These are phyloP conservation scores for Yamadazyma mexicana DNA, from an alignment of 1,139 yeast species.

Conservation along the genomic window DNA sequence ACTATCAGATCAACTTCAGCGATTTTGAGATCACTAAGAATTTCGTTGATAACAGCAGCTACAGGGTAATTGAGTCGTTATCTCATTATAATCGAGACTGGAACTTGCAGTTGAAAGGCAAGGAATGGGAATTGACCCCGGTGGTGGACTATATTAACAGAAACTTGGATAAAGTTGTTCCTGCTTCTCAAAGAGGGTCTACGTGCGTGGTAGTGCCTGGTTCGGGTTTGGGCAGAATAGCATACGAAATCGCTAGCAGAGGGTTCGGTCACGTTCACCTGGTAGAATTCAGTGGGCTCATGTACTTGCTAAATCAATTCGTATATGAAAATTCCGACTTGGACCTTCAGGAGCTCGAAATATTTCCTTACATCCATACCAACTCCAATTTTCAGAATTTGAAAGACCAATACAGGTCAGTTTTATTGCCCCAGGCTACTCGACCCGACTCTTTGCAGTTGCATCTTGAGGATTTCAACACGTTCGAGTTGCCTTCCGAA, in stretches of 20 bases:
- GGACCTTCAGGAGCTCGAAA: slow-evolving; percentile 17
- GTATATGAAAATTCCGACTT: slow-evolving; percentile 31
- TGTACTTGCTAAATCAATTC: slow-evolving; percentile 65
- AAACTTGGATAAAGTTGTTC: slow-evolving; percentile 29
- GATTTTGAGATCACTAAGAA: slow-evolving; percentile 32
- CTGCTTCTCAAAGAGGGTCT: slow-evolving; percentile 22
- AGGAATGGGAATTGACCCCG: slow-evolving; percentile 48
- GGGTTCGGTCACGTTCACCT: slow-evolving; percentile 55
- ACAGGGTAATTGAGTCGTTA: slow-evolving; percentile 65
- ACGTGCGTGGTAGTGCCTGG: slow-evolving; percentile 73
- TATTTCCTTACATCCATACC: slow-evolving; percentile 71
- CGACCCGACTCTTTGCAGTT: slow-evolving; percentile 51
- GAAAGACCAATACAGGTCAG: slow-evolving; percentile 53
- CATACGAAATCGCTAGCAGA: slow-evolving; percentile 54
- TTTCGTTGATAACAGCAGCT: slow-evolving; percentile 27
- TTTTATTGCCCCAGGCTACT: slow-evolving; percentile 31
- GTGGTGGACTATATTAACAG: slow-evolving; percentile 48
- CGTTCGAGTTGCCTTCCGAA: slow-evolving; percentile 34
- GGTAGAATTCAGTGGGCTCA: slow-evolving; percentile 69
- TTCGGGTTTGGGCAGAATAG: slow-evolving; percentile 71
- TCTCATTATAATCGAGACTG: slow-evolving; percentile 80
- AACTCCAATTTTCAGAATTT: slow-evolving; percentile 64
- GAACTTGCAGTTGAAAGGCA: slow-evolving; percentile 21
- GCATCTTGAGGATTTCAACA: slow-evolving; percentile 66
- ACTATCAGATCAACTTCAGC: slow-evolving; percentile 38